Evolutionary conservation across 2,329 filamentous ascomycete genomes (phyloP).

Genomic region (Madurella mycetomatis): DNA sequence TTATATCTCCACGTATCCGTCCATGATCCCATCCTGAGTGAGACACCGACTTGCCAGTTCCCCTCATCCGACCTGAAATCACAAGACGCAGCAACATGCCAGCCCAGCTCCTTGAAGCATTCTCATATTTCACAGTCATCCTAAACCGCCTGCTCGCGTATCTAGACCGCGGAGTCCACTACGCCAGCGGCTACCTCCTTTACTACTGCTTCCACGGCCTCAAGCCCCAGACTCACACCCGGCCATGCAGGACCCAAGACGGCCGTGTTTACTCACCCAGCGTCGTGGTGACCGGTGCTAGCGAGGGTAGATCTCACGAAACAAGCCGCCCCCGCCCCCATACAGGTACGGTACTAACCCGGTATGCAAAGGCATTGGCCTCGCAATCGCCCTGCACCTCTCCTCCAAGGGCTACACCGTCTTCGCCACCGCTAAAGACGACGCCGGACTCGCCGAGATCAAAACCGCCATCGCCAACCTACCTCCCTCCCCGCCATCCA

Average conservation of each 20-base stretch:
- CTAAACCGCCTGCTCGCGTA: conserved; percentile 8
- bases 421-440: conserved; percentile 9
- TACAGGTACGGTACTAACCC: neutral
- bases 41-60: no score
- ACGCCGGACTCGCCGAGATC: conserved; percentile 3
- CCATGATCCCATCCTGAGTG: no score
- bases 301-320: neutral
- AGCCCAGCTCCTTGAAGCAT: neutral
- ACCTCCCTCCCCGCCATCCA: neutral
- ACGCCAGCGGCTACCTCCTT: conserved; percentile 9
- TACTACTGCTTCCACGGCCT: conserved; percentile 8
- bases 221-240: conserved; percentile 13
- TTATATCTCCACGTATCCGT: no score
- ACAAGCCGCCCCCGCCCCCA: neutral
- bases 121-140: neutral
- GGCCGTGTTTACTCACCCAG: conserved; percentile 7
- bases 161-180: conserved; percentile 6
- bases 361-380: conserved; percentile 6
- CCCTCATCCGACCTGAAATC: neutral
- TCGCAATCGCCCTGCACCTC: conserved; percentile 5
- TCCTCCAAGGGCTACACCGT: conserved; percentile 8
- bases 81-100: neutral
- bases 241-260: neutral
- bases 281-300: conserved; percentile 10
- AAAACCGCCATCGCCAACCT: neutral